Percentiles rank a stretch among this genome's conserved stretches.
Evolutionary conservation across 2,329 filamentous ascomycete species (phyloP).

Genomic region (Fusarium sp.): DNA sequence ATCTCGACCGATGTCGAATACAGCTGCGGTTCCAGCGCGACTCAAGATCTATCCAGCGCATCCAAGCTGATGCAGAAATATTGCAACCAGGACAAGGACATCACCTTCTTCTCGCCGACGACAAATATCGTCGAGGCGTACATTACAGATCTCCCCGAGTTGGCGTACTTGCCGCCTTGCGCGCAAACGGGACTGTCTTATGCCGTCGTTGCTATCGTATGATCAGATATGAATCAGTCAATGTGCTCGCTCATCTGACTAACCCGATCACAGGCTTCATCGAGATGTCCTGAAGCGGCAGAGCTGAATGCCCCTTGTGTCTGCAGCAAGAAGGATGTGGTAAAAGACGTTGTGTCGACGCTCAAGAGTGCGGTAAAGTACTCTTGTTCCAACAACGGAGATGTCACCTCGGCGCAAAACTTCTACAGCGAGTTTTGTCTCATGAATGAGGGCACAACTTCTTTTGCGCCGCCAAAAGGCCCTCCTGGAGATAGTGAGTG

Average conservation of each 20-base stretch:
- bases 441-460: slow-evolving; percentile 59
- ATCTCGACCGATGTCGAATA: slow-evolving; percentile 54
- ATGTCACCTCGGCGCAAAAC: slow-evolving; percentile 57
- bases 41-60: slow-evolving; percentile 59
- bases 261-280: slow-evolving; percentile 20
- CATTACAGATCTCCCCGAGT: slow-evolving; percentile 59
- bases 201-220: slow-evolving; percentile 46
- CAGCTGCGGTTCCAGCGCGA: slow-evolving; percentile 57
- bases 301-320: slow-evolving; percentile 60
- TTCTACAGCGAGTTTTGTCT: slow-evolving; percentile 63
- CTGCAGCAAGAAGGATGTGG: slow-evolving; percentile 61
- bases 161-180: slow-evolving; percentile 53
- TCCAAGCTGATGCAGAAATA: slow-evolving; percentile 57
- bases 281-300: slow-evolving; percentile 51
- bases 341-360: slow-evolving; percentile 52
- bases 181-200: slow-evolving; percentile 45
- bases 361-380: slow-evolving; percentile 56
- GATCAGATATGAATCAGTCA: neutral
- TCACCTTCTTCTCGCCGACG: slow-evolving; percentile 55
- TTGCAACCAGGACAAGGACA: slow-evolving; percentile 54
- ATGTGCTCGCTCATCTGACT: neutral
- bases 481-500: slow-evolving; percentile 62
- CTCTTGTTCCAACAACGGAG: slow-evolving; percentile 57
- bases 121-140: slow-evolving; percentile 55
- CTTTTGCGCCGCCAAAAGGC: slow-evolving; percentile 55